phyloP scores from a whole-genome alignment of 441 rosid species.

The Gossypium gossypioides region DNA sequence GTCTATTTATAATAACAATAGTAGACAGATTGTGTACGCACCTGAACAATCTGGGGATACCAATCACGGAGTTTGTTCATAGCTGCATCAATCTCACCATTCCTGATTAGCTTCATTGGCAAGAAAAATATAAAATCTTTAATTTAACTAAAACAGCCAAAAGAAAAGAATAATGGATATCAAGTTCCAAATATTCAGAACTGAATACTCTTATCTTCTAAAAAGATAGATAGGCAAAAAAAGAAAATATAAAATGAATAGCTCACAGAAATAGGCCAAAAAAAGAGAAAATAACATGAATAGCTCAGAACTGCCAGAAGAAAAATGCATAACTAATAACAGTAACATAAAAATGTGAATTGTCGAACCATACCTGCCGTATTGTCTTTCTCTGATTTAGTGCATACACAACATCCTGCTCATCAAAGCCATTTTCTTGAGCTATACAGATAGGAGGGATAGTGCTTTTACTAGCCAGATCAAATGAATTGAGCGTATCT shows the following conservation, averaged over 20 bases:
- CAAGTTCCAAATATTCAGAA: not conserved
- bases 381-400: conserved; percentile 65
- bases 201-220: not conserved
- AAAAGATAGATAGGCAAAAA: not conserved
- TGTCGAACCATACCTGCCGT: conserved; percentile 50
- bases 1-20: not conserved
- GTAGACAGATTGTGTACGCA: conserved; percentile 15
- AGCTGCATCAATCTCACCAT: conserved; percentile 70
- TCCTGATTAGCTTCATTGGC: conserved; percentile 58
- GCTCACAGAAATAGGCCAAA: not conserved
- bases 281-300: not conserved
- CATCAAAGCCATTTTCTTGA: conserved; percentile 54
- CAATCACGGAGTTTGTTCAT: conserved; percentile 48
- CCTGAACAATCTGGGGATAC: conserved; percentile 86
- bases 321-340: not conserved
- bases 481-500: conserved; percentile 79
- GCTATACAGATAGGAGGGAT: conserved; percentile 57
- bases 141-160: conserved; percentile 3
- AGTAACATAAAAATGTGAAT: not conserved
- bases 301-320: not conserved
- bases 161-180: not conserved
- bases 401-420: conserved; percentile 53
- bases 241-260: not conserved
- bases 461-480: conserved; percentile 61
- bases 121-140: conserved; percentile 6